Base-by-base conservation (phyloP, 1,139 yeast genomes). In the Taphrina flavorubra region DNA sequence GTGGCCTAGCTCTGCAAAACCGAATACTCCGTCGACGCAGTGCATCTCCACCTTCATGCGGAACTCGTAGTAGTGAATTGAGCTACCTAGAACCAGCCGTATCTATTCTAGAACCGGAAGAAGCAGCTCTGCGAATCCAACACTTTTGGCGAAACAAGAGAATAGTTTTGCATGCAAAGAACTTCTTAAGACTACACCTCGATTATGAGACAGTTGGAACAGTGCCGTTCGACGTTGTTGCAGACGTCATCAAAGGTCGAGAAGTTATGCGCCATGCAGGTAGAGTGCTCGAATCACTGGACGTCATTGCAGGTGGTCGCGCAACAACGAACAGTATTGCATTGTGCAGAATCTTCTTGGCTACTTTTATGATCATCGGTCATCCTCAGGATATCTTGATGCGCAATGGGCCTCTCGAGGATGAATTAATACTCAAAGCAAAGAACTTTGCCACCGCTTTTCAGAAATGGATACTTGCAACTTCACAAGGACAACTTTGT, bases 301-400 rank as follows among this genome's bases (percentile, higher is more conserved):
- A 31, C 18, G n/a, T 58, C 18, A 11, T 44, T n/a, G 25, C 20
- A 6, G 13, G 16, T 14, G 11, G 11, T 13, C 6, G 7, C 14
- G 25, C 1, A 3, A 13, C 39, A n/a, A 8, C 51, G 16, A n/a
- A 11, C 11, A 25, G 8, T 11, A 44, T 37, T 6, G 42, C 63
- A 14, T 14, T 34, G 14, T 65, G 68, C 20, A 34, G 68, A 18
- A 25, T 46, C 11, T 65, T 65, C 25, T 31, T 65, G 20, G 37
- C 63, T 5, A 47, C 55, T 5, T 65, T 14, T 39, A 65, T 65
- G 68, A 36, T 65, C 42, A n/a, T 57, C 42, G 51, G 57, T 10
- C 63, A 56, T n/a, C 68, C 68, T n/a, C n/a, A 20, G 14, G 63
- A 56, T 1, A 57, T 65, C 34, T 25, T 65, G 49, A 47, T 37